Evolutionary conservation across 768 basidiomycete genomes (phyloP), one percentile per base, ranked within the genome.

Genomic region (Daedalea quercina): DNA sequence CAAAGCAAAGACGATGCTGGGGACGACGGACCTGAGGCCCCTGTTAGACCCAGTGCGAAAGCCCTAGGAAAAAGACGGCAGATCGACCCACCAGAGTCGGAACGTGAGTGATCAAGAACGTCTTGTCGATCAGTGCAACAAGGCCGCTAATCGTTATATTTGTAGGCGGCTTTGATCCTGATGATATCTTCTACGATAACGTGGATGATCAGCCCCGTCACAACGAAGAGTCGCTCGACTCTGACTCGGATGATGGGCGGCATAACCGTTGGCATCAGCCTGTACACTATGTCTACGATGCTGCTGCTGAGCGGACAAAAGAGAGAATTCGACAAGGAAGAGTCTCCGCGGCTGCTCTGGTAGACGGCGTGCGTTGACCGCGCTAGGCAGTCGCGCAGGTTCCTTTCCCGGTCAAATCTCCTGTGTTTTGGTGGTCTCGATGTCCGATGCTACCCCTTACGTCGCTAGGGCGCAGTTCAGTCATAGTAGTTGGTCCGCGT

Each of bases 211-310:
- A 66, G 58, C 54, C 54, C 40, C 48, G 51, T 37, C 54, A 44
- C 47, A 58, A 46, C 15, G 66, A 68, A 22, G 63, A 67, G 9
- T 51, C 53, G 3, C 51, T 65, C 12, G 78, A 82, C 41, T 78
- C 76, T 24, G 82, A 83, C 45, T 73, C 74, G 9, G 81, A 81
- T 22, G 77, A 79, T 25, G 68, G 67, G 13, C 61, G 62, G 9
- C 55, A 17, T 43, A 46, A 35, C 53, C 59, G 53, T 35, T 62
- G 61, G 56, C 78, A 76, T 45, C 76, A 69, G 19, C 79, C 81
- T 2, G 75, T 81, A 23, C 78, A 78, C 13, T 94, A 86, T 68
- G 90, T 87, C n/a, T 96, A 96, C 66, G 93, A 96, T 64, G 93
- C 93, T 0, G 90, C 85, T 4, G 90, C 90, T 23, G 92, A 95